Conservation (phyloP, 2,329 filamentous ascomycete species). For the Pyrenochaeta sp. region DNA sequence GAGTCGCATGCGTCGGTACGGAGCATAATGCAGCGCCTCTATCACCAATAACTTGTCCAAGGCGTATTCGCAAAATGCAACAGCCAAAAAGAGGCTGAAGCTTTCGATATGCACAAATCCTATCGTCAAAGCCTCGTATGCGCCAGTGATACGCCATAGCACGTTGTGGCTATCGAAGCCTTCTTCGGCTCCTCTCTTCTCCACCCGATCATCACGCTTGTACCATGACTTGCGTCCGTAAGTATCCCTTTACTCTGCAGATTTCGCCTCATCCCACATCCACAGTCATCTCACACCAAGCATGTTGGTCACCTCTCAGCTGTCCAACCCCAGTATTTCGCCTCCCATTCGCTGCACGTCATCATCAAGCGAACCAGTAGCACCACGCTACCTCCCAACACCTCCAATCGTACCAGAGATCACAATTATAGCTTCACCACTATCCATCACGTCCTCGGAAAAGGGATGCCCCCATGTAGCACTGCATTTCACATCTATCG, state of each 20-base stretch:
- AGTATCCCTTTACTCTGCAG: constrained; percentile 36
- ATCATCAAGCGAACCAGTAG: constrained; percentile 37
- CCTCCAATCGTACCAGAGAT: constrained; percentile 35
- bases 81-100: too few relatives aligned
- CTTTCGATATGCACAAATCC: too few relatives aligned
- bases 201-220: too few relatives aligned
- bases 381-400: constrained; percentile 25
- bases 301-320: constrained; percentile 13
- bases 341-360: constrained; percentile 36
- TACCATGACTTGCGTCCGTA: constrained; percentile 1
- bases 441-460: constrained; percentile 12
- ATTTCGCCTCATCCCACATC: constrained; percentile 17
- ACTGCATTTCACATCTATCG: constrained; percentile 12
- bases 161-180: too few relatives aligned
- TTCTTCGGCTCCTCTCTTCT: background rate
- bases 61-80: too few relatives aligned
- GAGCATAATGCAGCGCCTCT: too few relatives aligned
- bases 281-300: constrained; percentile 15
- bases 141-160: too few relatives aligned
- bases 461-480: constrained; percentile 17
- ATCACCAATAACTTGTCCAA: too few relatives aligned
- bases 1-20: too few relatives aligned
- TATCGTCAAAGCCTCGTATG: too few relatives aligned
- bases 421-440: constrained; percentile 20
- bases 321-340: constrained; percentile 15